phyloP scores from a whole-genome alignment of 208 protist genomes.

The Trichomonas gallinae region DNA sequence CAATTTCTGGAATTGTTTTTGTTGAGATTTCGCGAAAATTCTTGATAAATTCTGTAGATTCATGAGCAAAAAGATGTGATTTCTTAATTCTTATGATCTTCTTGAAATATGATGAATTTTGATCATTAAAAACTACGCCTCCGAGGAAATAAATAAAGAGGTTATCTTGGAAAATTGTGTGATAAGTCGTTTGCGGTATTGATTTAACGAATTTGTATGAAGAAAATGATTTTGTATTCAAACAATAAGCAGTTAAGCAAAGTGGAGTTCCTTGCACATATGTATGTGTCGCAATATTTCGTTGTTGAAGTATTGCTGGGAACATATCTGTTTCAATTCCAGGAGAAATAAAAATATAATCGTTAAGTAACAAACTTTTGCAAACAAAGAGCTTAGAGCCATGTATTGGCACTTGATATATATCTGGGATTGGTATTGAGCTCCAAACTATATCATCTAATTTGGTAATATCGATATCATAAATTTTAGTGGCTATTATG shows the following conservation, averaged over 20 bases:
- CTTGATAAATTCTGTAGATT: neutral
- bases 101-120: neutral
- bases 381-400: neutral
- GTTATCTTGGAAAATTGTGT: neutral
- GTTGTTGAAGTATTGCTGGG: neutral
- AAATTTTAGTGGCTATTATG: neutral
- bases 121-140: neutral
- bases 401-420: neutral
- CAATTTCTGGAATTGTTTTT: too few species aligned
- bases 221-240: neutral
- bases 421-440: neutral
- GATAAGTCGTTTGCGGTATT: neutral
- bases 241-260: neutral
- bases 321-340: neutral
- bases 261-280: neutral
- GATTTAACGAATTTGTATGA: neutral
- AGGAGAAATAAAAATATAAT: neutral
- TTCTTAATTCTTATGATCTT: neutral
- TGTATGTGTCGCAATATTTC: neutral
- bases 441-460: neutral
- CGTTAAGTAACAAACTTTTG: neutral
- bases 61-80: neutral
- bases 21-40: neutral
- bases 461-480: neutral
- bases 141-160: neutral